A percentile compares a stretch with the other conserved stretches of the same genome.
phyloP scores from a whole-genome alignment of 345 rosid genomes.

The Pugionium dolabratum region DNA sequence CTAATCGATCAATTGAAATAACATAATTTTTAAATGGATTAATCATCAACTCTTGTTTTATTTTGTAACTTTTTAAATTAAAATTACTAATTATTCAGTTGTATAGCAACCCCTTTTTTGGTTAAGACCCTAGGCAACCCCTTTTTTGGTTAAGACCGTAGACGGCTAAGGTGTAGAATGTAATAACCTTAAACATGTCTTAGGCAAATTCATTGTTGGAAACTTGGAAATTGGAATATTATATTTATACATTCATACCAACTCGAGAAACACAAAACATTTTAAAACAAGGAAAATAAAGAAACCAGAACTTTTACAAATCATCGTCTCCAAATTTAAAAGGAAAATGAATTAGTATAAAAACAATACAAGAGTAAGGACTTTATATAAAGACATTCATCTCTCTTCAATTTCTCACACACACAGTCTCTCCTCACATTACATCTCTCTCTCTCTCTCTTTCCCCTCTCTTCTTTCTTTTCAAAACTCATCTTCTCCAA shows the following conservation, averaged over 20 bases:
- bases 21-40: too few species aligned
- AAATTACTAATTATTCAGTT: too few species aligned
- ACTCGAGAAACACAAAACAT: neutral
- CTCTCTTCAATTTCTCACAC: conserved; percentile 29
- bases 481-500: conserved; percentile 35
- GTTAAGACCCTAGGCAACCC: neutral
- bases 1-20: too few species aligned
- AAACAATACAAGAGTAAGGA: conserved; percentile 15
- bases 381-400: conserved; percentile 45
- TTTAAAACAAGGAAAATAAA: neutral
- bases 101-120: too few species aligned
- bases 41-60: too few species aligned
- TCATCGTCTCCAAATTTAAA: too few species aligned
- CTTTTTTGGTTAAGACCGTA: neutral
- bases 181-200: neutral
- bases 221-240: too few species aligned
- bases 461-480: conserved; percentile 27
- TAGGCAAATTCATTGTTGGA: neutral
- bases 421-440: conserved; percentile 30
- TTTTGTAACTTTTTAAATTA: too few species aligned
- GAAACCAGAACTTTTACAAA: too few species aligned
- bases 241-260: neutral
- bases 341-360: neutral
- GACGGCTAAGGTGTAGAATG: conserved; percentile 6
- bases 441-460: conserved; percentile 20